Conservation (phyloP, 805 yeast species). For the Saccharomyces eubayanus region DNA sequence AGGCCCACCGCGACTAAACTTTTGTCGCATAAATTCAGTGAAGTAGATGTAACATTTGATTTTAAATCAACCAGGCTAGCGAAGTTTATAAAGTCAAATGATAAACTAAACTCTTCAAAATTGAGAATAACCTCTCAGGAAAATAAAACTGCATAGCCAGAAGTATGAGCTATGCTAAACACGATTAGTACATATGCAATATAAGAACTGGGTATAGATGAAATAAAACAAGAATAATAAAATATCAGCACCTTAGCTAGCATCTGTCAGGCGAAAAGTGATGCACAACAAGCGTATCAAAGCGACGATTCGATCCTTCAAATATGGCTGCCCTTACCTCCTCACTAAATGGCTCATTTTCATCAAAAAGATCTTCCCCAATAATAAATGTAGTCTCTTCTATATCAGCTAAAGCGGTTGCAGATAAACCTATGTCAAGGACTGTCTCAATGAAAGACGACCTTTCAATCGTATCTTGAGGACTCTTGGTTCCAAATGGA, state of each 20-base stretch:
- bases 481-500: constrained; percentile 7
- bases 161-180: background rate
- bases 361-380: constrained; percentile 16
- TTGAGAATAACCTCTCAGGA: constrained; percentile 23
- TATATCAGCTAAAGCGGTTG: constrained; percentile 8
- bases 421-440: constrained; percentile 8
- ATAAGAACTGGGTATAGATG: background rate
- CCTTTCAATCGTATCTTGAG: background rate
- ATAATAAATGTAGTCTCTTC: constrained; percentile 25
- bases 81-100: constrained; percentile 40
- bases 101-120: constrained; percentile 29
- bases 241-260: background rate
- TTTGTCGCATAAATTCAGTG: constrained; percentile 46
- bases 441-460: constrained; percentile 17
- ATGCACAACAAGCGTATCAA: constrained; percentile 19
- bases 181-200: background rate
- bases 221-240: background rate
- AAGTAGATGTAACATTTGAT: constrained; percentile 34
- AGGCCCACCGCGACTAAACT: constrained; percentile 81
- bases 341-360: constrained; percentile 16
- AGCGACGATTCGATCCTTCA: constrained; percentile 19
- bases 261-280: constrained; percentile 4
- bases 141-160: background rate
- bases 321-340: constrained; percentile 16
- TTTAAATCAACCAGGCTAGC: constrained; percentile 52